Percentiles rank a stretch among this genome's conserved stretches.
Evolutionary conservation across 164 flowering plant species (phyloP).

Genomic region (Macadamia tetraphylla): DNA sequence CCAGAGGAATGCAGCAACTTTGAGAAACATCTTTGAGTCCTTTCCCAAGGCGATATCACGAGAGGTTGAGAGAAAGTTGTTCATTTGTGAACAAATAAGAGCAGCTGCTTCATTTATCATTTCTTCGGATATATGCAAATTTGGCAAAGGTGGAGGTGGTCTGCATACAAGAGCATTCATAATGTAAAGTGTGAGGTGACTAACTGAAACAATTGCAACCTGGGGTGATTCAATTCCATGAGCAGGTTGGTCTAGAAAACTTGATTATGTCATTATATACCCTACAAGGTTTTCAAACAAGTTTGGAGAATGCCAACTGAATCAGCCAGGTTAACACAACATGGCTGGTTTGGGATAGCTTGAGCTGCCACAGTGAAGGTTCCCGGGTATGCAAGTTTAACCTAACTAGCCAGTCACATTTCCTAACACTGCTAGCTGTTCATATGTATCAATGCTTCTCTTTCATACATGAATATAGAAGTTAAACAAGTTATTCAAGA

Average conservation of each 20-base stretch:
- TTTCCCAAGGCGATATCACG: conserved; percentile 73
- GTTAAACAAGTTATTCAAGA: no score
- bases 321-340: no score
- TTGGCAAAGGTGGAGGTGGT: conserved; percentile 89
- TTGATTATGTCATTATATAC: no score
- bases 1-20: conserved; percentile 49
- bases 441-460: background rate
- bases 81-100: conserved; percentile 36
- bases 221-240: background rate
- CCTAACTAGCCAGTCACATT: background rate
- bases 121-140: conserved; percentile 69
- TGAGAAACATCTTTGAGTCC: conserved; percentile 57
- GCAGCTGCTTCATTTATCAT: conserved; percentile 43
- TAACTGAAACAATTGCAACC: background rate
- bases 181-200: no score
- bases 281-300: no score
- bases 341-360: no score
- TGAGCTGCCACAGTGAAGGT: no score
- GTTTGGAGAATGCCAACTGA: no score
- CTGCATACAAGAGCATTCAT: conserved; percentile 32
- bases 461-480: background rate
- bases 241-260: no score
- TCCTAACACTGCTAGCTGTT: background rate
- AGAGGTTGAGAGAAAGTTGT: conserved; percentile 46
- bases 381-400: no score